Evolutionary conservation across 345 rosid species (phyloP), one percentile per base, ranked within the genome.

Genomic region (Eucalyptus paniculata): DNA sequence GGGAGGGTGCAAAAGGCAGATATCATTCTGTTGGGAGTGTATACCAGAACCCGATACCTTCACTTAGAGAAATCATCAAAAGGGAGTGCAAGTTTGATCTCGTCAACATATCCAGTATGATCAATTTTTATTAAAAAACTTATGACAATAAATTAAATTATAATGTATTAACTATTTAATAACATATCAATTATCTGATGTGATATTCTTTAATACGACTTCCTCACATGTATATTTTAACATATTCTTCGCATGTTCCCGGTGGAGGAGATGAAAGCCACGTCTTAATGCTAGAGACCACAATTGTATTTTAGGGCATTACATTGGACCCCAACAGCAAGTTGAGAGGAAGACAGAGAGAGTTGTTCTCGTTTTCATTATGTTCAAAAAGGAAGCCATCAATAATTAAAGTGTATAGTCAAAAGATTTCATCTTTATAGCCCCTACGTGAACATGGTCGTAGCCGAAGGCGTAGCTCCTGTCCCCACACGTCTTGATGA

Each of bases 61-160:
- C 26, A 2, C 0, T 21, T 53, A 21, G 5, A 1, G 0, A 53
- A 1, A 21, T 4, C 26, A 19, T 53, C 11, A 1, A 53, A 2
- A 53, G 58, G 4, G 1, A 19, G 5, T 1, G 11, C 2, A 53
- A 19, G 2, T 53, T 21, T 8, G 26, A 53, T 0, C 5, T 53
- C 26, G 26, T 53, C 58, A 53, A 53, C 2, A 53, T 19, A 21
- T 53, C 0, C 1, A 21, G 0, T 19, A 53, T 1, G 10, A 3
- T 53, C 0, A 1, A 53, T 19, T 1, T 19, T 53, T 0, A 19
- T 0, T 53, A 0, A 19, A 53, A 19, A 19, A 19, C 0, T 19
- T 53, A 53, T 0, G 11, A 53, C 0, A 4, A 53, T 53, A 1
- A 4, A 1, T 53, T 1, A 53, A 19, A 53, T 53, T 53, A 51